These are phyloP conservation scores for Blepharisma undulans DNA, from an alignment of 169 alveolate species.

Conservation along the genomic window DNA sequence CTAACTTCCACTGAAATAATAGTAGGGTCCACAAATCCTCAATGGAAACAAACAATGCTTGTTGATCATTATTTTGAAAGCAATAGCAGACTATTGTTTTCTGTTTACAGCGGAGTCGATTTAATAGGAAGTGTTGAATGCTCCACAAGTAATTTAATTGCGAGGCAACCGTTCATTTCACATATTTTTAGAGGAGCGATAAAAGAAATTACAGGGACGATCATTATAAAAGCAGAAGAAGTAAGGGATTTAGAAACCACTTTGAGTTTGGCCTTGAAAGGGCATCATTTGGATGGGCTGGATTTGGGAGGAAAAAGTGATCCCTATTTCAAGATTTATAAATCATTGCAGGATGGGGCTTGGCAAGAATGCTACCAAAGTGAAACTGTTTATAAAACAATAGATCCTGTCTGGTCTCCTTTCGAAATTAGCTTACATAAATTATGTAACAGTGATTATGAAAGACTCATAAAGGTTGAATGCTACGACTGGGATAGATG, in stretches of 20 bases:
- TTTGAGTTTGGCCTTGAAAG: background rate
- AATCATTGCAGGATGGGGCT: slow-evolving; percentile 30
- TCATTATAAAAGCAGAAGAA: slow-evolving; percentile 48
- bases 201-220: slow-evolving; percentile 7
- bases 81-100: slow-evolving; percentile 47
- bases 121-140: slow-evolving; percentile 47
- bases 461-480: slow-evolving; percentile 48
- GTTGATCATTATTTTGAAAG: slow-evolving; percentile 36
- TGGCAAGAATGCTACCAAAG: slow-evolving; percentile 45
- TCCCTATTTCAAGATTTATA: slow-evolving; percentile 51
- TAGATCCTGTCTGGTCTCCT: slow-evolving; percentile 53
- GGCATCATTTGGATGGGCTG: background rate
- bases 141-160: slow-evolving; percentile 48
- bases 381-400: slow-evolving; percentile 39
- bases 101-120: slow-evolving; percentile 69
- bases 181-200: background rate
- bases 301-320: slow-evolving; percentile 49
- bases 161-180: background rate
- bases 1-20: slow-evolving; percentile 13
- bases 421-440: slow-evolving; percentile 36
- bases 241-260: background rate
- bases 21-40: background rate
- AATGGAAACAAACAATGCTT: background rate
- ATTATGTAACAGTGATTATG: slow-evolving; percentile 38
- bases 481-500: slow-evolving; percentile 51